Conservation (phyloP, 768 basidiomycete genomes). For the Pulveroboletus sp. region DNA sequence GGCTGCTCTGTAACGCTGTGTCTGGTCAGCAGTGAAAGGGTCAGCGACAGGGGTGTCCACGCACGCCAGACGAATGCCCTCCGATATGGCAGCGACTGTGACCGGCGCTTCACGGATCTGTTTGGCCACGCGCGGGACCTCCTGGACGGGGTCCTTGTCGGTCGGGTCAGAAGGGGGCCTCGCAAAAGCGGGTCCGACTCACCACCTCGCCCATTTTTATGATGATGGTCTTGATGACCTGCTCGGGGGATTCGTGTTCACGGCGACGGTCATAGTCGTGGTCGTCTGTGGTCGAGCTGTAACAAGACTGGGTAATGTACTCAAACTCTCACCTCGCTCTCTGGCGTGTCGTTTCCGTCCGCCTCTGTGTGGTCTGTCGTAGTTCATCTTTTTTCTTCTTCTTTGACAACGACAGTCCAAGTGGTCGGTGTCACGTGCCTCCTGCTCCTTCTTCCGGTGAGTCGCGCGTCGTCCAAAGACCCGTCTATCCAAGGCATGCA, state of each 20-base stretch:
- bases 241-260: slow-evolving; percentile 70
- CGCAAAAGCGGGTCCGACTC: slow-evolving; percentile 30
- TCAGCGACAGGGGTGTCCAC: not conserved
- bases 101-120: slow-evolving; percentile 60
- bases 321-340: slow-evolving; percentile 47
- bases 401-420: not conserved
- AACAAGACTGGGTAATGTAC: not conserved
- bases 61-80: slow-evolving; percentile 74
- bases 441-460: slow-evolving; percentile 11
- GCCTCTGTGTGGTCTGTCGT: slow-evolving; percentile 48
- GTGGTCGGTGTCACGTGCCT: slow-evolving; percentile 22
- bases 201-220: slow-evolving; percentile 83
- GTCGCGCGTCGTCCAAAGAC: not conserved
- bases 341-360: slow-evolving; percentile 45
- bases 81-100: slow-evolving; percentile 64
- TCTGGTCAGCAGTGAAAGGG: slow-evolving; percentile 4
- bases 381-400: slow-evolving; percentile 43
- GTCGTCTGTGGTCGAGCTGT: slow-evolving; percentile 47
- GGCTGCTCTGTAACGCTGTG: slow-evolving; percentile 86
- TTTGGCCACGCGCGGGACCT: slow-evolving; percentile 62
- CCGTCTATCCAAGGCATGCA: slow-evolving; percentile 52
- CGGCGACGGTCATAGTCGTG: slow-evolving; percentile 60
- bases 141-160: slow-evolving; percentile 64
- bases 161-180: not conserved
- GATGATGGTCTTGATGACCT: slow-evolving; percentile 64